phyloP scores from a whole-genome alignment of 1,139 yeast genomes.

The Diutina mesorugosa region DNA sequence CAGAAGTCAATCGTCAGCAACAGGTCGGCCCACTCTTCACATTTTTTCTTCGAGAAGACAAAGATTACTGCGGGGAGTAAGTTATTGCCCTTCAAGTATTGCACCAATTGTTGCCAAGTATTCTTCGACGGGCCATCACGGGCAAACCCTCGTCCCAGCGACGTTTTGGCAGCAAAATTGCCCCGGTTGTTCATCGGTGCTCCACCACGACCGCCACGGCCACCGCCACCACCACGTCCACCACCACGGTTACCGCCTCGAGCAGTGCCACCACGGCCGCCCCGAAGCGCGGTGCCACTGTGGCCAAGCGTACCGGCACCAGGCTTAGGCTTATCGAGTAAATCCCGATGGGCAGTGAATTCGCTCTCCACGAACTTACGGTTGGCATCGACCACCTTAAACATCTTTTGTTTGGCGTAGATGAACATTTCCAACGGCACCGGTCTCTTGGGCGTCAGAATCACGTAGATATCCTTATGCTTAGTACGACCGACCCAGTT shows the following conservation, averaged over 20 bases:
- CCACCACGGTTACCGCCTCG: slow-evolving; percentile 54
- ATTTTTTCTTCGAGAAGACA: slow-evolving; percentile 85
- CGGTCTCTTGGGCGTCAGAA: slow-evolving; percentile 96
- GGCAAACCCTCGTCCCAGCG: slow-evolving; percentile 17
- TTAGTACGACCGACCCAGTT: slow-evolving; percentile 97
- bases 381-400: slow-evolving; percentile 94
- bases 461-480: slow-evolving; percentile 95
- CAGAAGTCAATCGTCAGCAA: slow-evolving; percentile 68
- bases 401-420: slow-evolving; percentile 96
- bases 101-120: slow-evolving; percentile 68
- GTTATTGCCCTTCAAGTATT: slow-evolving; percentile 81
- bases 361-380: slow-evolving; percentile 93
- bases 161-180: not conserved
- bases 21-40: slow-evolving; percentile 86
- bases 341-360: slow-evolving; percentile 89
- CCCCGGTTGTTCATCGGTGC: slow-evolving; percentile 19
- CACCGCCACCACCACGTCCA: slow-evolving; percentile 87
- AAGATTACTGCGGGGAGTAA: slow-evolving; percentile 84
- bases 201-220: slow-evolving; percentile 29
- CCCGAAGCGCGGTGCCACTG: slow-evolving; percentile 20
- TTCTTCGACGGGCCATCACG: slow-evolving; percentile 67
- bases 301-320: slow-evolving; percentile 20
- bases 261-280: slow-evolving; percentile 34
- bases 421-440: slow-evolving; percentile 76
- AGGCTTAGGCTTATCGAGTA: slow-evolving; percentile 20